A percentile compares a stretch with the other conserved stretches of the same genome.
Conservation (phyloP, 2,329 filamentous ascomycete genomes). For the Paecilomyces sp. region DNA sequence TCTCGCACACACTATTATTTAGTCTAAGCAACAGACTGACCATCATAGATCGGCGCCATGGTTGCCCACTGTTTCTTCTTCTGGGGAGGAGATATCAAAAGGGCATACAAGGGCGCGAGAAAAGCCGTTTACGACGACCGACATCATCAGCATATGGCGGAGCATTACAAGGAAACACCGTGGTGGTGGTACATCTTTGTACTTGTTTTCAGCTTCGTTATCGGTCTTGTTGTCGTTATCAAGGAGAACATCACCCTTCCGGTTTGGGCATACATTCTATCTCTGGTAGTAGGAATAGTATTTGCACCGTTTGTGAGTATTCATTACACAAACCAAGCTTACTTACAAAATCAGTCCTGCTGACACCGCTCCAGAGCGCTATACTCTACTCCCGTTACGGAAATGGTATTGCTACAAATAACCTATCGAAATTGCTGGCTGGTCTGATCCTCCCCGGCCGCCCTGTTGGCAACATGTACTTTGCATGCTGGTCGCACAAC, state of each 20-base stretch:
- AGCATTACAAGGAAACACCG: conserved; percentile 45
- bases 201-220: conserved; percentile 20
- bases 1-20: not conserved
- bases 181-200: conserved; percentile 29
- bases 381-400: conserved; percentile 48
- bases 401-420: conserved; percentile 53
- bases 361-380: conserved; percentile 34
- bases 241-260: conserved; percentile 25
- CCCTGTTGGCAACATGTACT: conserved; percentile 53
- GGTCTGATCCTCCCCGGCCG: conserved; percentile 45
- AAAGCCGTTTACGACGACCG: conserved; percentile 41
- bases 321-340: not conserved
- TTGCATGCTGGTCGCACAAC: conserved; percentile 53
- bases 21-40: conserved; percentile 2
- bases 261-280: conserved; percentile 25
- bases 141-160: conserved; percentile 47
- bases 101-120: conserved; percentile 42
- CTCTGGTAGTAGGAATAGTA: conserved; percentile 19
- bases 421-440: conserved; percentile 52
- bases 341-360: not conserved
- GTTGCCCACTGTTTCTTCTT: conserved; percentile 48
- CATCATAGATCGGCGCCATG: conserved; percentile 47
- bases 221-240: conserved; percentile 19
- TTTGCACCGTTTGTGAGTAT: conserved; percentile 13
- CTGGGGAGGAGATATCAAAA: conserved; percentile 48